Evolutionary conservation across 257 asterid genomes (phyloP).

Genomic region (Solanum appendiculatum): DNA sequence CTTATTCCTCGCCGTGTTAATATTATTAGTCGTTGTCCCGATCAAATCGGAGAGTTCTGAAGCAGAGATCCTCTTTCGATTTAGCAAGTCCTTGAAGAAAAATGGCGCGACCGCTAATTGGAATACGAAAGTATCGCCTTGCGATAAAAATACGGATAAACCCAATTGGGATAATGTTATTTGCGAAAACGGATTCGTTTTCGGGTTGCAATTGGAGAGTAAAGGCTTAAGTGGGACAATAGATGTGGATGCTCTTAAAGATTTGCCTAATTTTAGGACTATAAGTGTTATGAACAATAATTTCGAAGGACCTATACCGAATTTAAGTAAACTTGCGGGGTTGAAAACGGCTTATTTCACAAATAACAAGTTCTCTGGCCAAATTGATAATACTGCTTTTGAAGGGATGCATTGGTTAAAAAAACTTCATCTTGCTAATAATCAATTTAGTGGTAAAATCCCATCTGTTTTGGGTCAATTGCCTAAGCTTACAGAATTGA

Average conservation of each 20-base stretch:
- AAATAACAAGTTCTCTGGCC: conserved; percentile 41
- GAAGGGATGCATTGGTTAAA: conserved; percentile 35
- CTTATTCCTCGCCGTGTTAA: background rate
- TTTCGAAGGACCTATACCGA: conserved; percentile 41
- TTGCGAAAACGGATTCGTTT: conserved; percentile 27
- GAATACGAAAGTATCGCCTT: conserved; percentile 23
- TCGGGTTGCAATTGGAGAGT: conserved; percentile 38
- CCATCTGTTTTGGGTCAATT: conserved; percentile 21
- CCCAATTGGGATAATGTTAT: conserved; percentile 33
- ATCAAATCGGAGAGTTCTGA: background rate
- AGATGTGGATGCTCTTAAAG: conserved; percentile 29
- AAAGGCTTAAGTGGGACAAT: conserved; percentile 40
- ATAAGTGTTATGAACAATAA: conserved; percentile 38
- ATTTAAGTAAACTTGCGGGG: conserved; percentile 11
- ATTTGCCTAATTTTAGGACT: conserved; percentile 24
- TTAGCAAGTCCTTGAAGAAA: conserved; percentile 29
- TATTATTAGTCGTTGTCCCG: background rate
- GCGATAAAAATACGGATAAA: conserved; percentile 7
- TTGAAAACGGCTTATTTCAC: conserved; percentile 34
- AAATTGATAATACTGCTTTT: conserved; percentile 15
- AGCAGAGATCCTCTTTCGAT: conserved; percentile 14
- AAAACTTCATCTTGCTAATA: conserved; percentile 45
- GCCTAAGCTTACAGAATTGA: conserved; percentile 42
- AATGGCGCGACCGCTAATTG: conserved; percentile 17
- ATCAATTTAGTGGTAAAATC: conserved; percentile 33